phyloP scores from a whole-genome alignment of 2,329 filamentous ascomycete species.

The Clarireedia hainanense region DNA sequence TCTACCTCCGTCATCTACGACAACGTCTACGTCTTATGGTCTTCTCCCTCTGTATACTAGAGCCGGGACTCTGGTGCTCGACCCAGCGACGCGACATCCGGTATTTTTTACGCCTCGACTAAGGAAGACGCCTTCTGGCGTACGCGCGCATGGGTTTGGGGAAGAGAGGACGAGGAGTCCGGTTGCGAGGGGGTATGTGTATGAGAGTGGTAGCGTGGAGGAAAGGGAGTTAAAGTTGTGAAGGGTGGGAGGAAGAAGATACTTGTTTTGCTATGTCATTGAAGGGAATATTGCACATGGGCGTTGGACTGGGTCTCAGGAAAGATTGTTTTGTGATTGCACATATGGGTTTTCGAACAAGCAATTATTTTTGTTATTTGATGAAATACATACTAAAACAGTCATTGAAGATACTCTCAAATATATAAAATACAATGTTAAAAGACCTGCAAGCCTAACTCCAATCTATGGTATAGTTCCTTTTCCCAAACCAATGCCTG shows the following conservation, averaged over 20 bases:
- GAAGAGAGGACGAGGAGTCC: slow-evolving; percentile 34
- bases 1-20: slow-evolving; percentile 31
- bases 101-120: slow-evolving; percentile 64
- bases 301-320: neutral
- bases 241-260: neutral
- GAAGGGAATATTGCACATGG: neutral
- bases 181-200: slow-evolving; percentile 54
- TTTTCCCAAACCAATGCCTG: neutral
- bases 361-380: too few species aligned
- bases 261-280: neutral
- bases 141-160: slow-evolving; percentile 8
- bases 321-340: neutral
- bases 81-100: slow-evolving; percentile 58
- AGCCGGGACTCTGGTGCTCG: slow-evolving; percentile 12
- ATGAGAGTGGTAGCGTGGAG: slow-evolving; percentile 35
- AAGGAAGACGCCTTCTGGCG: neutral
- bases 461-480: slow-evolving; percentile 13
- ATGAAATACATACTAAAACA: too few species aligned
- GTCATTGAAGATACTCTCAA: neutral
- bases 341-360: too few species aligned
- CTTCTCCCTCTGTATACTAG: slow-evolving; percentile 6
- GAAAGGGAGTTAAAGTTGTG: slow-evolving; percentile 27
- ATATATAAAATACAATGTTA: neutral
- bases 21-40: slow-evolving; percentile 15
- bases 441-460: neutral